Evolutionary conservation across 306 rosid genomes (phyloP), one percentile per base, ranked within the genome.

Genomic region (Citrullus mucosospermus): DNA sequence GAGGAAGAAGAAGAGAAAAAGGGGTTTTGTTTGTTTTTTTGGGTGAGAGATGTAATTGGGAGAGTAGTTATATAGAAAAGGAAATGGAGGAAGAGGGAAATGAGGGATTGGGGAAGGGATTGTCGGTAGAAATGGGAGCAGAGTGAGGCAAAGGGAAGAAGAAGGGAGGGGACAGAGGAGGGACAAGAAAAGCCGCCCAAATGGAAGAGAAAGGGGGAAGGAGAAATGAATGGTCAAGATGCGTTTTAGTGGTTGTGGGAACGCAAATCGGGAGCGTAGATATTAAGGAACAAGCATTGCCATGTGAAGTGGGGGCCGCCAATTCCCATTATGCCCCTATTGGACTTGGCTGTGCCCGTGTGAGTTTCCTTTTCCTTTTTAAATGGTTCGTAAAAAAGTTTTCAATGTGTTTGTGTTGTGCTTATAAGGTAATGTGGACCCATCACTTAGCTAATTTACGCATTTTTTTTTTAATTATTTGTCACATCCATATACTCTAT

Each of bases 151-250:
- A 54, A 5, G 59, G 91, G 97, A 82, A 92, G 78, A 76, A 0
- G 77, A 67, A 54, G 5, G 55, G 20, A 82, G 90, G 87, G 87
- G 96, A 94, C 98, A 94, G 82, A 83, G 85, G 67, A 75, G 86
- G 83, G 98, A 95, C 97, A 92, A 75, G 72, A 82, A 79, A 78
- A 87, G 83, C 90, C 88, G 84, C 85, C 86, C 88, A 78, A 74
- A 84, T 82, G 82, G 57, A 53, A 53, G 55, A 13, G 55, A 13
- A 50, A 50, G 51, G 51, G 51, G 51, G 84, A 82, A 78, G 30
- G 16, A 77, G 82, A 65, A 79, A 65, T 38, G 75, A 79, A 89
- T 73, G 90, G 93, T 82, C 81, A 60, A 84, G 94, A 89, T 89
- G 83, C 22, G 67, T 66, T 83, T 79, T 4, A 50, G 60, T 41